Conservation (phyloP, 495 filamentous ascomycete species). For the Xylaria acuta region DNA sequence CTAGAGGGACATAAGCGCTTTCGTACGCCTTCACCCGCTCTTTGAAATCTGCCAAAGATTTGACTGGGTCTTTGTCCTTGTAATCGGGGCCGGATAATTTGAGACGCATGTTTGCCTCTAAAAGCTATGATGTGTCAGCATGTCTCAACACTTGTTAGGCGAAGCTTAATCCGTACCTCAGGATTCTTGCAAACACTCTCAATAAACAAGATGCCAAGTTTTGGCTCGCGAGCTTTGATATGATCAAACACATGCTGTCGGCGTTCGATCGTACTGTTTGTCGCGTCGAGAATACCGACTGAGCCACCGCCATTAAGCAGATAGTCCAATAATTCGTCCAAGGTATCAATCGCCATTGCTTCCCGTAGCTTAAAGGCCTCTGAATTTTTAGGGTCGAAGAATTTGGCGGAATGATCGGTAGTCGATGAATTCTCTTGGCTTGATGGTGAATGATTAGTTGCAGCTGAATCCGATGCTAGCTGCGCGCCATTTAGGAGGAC, state of each 20-base stretch:
- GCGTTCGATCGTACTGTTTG: slow-evolving; percentile 90
- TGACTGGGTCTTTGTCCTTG: slow-evolving; percentile 84
- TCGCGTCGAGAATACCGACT: slow-evolving; percentile 98
- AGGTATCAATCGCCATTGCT: slow-evolving; percentile 87
- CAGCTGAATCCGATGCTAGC: slow-evolving; percentile 42
- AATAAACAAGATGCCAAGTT: slow-evolving; percentile 88
- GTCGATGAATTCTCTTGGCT: slow-evolving; percentile 57
- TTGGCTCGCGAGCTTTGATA: slow-evolving; percentile 82
- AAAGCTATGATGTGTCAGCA: slow-evolving; percentile 52
- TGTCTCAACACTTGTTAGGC: neutral
- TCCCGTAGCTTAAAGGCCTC: slow-evolving; percentile 83
- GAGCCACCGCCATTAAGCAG: slow-evolving; percentile 81
- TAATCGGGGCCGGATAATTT: slow-evolving; percentile 98
- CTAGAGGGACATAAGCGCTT: slow-evolving; percentile 88
- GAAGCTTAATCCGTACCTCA: slow-evolving; percentile 50
- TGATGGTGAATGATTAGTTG: slow-evolving; percentile 22
- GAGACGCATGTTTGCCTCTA: slow-evolving; percentile 96
- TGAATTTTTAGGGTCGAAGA: slow-evolving; percentile 92
- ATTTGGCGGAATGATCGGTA: slow-evolving; percentile 81
- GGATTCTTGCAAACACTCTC: slow-evolving; percentile 91
- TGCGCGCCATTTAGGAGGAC: slow-evolving; percentile 55
- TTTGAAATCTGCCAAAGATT: slow-evolving; percentile 88
- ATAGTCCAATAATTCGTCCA: slow-evolving; percentile 90
- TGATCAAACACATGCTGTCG: slow-evolving; percentile 82
- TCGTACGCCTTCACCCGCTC: slow-evolving; percentile 92